phyloP scores from a whole-genome alignment of 441 rosid species.

The Dalechampia spathulata region DNA sequence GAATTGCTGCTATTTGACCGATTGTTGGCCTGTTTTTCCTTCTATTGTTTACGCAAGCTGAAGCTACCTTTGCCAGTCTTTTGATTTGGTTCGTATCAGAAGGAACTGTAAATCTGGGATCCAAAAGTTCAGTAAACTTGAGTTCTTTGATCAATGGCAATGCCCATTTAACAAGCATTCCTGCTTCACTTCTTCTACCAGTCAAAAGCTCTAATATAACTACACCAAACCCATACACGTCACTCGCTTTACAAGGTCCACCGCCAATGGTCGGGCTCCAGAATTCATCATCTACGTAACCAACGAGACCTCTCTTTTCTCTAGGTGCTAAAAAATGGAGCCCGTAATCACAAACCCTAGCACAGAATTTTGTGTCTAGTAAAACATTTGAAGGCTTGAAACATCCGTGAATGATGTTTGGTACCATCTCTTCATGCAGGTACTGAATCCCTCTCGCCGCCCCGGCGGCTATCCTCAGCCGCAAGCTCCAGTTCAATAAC shows the following conservation, averaged over 20 bases:
- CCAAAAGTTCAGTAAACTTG: slow-evolving; percentile 51
- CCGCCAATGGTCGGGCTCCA: slow-evolving; percentile 24
- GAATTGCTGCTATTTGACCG: slow-evolving; percentile 50
- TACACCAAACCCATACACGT: slow-evolving; percentile 75
- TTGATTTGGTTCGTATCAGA: slow-evolving; percentile 35
- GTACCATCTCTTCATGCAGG: slow-evolving; percentile 45
- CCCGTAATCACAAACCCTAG: slow-evolving; percentile 67
- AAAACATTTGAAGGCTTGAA: slow-evolving; percentile 57
- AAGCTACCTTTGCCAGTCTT: slow-evolving; percentile 63
- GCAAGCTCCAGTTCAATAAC: slow-evolving; percentile 49
- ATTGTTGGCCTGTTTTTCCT: slow-evolving; percentile 59
- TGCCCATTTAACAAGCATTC: slow-evolving; percentile 69
- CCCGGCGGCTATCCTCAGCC: slow-evolving; percentile 56
- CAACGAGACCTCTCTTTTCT: slow-evolving; percentile 45
- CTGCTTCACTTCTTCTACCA: slow-evolving; percentile 60
- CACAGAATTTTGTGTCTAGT: slow-evolving; percentile 35
- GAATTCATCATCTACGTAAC: slow-evolving; percentile 58
- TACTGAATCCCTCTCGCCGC: slow-evolving; percentile 63
- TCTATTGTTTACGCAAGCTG: slow-evolving; percentile 65
- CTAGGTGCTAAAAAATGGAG: slow-evolving; percentile 43
- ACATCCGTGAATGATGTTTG: slow-evolving; percentile 54
- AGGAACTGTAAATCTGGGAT: slow-evolving; percentile 46
- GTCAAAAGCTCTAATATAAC: slow-evolving; percentile 67
- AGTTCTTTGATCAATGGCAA: slow-evolving; percentile 58
- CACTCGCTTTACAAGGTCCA: slow-evolving; percentile 54